phyloP scores from a whole-genome alignment of 2,329 filamentous ascomycete genomes.

The Claviceps paspali region DNA sequence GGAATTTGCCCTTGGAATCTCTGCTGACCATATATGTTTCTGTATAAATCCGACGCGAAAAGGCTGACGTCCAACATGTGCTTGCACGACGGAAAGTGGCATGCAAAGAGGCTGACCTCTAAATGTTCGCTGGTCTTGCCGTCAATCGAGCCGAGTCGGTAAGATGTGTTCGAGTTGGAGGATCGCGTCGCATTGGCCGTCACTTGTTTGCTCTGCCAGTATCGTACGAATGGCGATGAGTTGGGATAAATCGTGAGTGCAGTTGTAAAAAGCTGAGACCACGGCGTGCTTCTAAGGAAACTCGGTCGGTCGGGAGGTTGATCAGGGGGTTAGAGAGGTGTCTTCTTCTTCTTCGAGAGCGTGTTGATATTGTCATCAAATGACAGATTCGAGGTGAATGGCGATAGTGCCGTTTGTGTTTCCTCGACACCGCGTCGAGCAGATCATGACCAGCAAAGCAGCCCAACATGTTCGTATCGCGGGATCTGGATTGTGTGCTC shows the following conservation, averaged over 20 bases:
- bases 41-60: slow-evolving; percentile 50
- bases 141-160: no score
- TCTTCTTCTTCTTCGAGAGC: no score
- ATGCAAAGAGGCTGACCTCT: slow-evolving; percentile 54
- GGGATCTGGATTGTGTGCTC: not conserved
- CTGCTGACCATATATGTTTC: slow-evolving; percentile 37
- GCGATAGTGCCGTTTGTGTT: no score
- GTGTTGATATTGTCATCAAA: no score
- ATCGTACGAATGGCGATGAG: slow-evolving; percentile 41
- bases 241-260: slow-evolving; percentile 35
- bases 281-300: slow-evolving; percentile 31
- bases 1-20: slow-evolving; percentile 34
- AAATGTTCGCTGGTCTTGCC: slow-evolving; percentile 54
- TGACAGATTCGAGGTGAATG: no score
- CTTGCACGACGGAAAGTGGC: slow-evolving; percentile 43
- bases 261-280: slow-evolving; percentile 35
- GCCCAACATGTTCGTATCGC: not conserved
- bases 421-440: no score
- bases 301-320: no score
- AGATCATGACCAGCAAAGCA: not conserved
- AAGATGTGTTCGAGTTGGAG: slow-evolving; percentile 30
- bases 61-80: slow-evolving; percentile 40
- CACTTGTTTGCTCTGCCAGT: slow-evolving; percentile 52
- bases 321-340: no score
- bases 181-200: slow-evolving; percentile 45